These are phyloP conservation scores for Panicum virgatum DNA, from an alignment of 202 grass and related monocot genomes.

Conservation along the genomic window DNA sequence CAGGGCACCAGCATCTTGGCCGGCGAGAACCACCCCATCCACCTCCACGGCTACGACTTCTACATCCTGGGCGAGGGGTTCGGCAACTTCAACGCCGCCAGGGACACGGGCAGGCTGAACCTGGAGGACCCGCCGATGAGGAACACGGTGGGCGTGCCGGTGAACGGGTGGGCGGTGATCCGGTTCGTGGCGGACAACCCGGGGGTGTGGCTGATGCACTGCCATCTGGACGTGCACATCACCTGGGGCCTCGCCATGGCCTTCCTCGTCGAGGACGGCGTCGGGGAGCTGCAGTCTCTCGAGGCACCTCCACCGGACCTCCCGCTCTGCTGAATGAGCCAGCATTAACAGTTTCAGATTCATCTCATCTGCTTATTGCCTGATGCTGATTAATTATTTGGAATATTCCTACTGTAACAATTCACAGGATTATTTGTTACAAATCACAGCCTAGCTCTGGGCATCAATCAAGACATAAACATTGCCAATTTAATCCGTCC, in stretches of 20 bases:
- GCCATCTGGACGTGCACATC: conserved; percentile 87
- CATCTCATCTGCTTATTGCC: too few species aligned
- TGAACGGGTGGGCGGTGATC: conserved; percentile 89
- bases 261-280: conserved; percentile 77
- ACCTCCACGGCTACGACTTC: conserved; percentile 89
- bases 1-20: conserved; percentile 88
- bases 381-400: too few species aligned
- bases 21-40: conserved; percentile 89
- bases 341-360: too few species aligned
- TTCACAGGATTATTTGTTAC: too few species aligned
- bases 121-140: conserved; percentile 78
- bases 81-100: conserved; percentile 67
- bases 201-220: conserved; percentile 89
- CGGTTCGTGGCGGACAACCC: conserved; percentile 82
- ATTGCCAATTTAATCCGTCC: too few species aligned
- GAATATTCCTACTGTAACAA: too few species aligned
- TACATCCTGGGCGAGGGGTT: conserved; percentile 73
- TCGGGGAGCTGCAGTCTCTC: conserved; percentile 65
- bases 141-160: conserved; percentile 86
- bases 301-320: conserved; percentile 67
- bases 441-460: too few species aligned
- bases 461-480: too few species aligned
- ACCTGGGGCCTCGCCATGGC: conserved; percentile 95
- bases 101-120: conserved; percentile 65
- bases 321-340: conserved; percentile 64